Base-by-base conservation (phyloP, 1,284 basidiomycete genomes). In the Nidula niveotomentosa region DNA sequence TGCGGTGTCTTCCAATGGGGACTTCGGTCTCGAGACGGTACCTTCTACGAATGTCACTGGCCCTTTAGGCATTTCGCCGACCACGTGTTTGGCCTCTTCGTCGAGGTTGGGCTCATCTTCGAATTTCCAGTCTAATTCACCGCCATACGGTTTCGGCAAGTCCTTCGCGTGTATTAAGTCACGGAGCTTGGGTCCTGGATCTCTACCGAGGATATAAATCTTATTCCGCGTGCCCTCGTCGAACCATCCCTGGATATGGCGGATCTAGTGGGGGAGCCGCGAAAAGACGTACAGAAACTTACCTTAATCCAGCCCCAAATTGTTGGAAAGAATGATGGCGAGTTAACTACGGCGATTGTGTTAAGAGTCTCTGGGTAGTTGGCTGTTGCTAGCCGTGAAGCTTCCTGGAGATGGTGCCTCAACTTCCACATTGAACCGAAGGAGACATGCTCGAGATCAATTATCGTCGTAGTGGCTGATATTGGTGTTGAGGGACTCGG, bases 301-400 rank as follows among this genome's bases (percentile, higher is more conserved):
- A 84, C 86, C 76, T 88, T 90, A 62, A 92, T 77, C 90, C 89
- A 92, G 15, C 77, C 78, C 90, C 90, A 92, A 17, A 90, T 75
- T 1, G 85, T 90, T 1, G 86, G 81, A 65, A 91, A 91, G 73
- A 90, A 93, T 0, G 81, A 74, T 0, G 91, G 91, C 0, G 88
- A 84, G 57, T 91, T 91, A 45, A 93, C 83, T 53, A 93, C 73
- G 18, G 78, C 85, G 58, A 86, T 83, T 15, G 77, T 77, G 61
- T 78, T 75, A 41, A 90, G 70, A 0, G 87, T 90, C 68, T 93
- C 90, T 1, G 91, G 90, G 64, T 91, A 92, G 61, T 91, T 86
- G 15, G 87, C 87, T 0, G 88, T 90, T 1, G 87, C 88, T 49
- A 93, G 76, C 12, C 74, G 77, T 15, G 86, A 86, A 0, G 90